Conservation (phyloP, 73 alveolate genomes). For the Tetrahymena elliotti region DNA sequence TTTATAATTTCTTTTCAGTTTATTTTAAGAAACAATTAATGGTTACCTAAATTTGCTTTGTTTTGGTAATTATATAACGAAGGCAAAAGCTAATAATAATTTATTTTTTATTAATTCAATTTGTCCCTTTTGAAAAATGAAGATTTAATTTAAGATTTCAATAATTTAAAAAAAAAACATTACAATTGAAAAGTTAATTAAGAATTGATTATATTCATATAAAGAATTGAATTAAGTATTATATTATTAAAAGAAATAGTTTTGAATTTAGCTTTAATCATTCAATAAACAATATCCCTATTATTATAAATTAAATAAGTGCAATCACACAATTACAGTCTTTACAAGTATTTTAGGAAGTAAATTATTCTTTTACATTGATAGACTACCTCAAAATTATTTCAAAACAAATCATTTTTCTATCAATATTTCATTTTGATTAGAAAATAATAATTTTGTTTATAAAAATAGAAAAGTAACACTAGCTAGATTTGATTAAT, state of each 20-base stretch:
- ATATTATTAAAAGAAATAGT: background rate
- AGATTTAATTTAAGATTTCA: background rate
- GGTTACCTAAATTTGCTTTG: background rate
- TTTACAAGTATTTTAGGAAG: background rate
- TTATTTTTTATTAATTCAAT: background rate
- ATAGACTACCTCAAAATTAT: too few relatives aligned
- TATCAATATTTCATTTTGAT: background rate
- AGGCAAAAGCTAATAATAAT: background rate
- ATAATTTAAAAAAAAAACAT: background rate
- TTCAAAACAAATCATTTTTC: too few relatives aligned
- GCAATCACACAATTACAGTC: background rate
- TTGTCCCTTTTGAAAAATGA: background rate
- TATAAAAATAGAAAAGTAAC: background rate
- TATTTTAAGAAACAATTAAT: too few relatives aligned
- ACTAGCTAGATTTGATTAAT: background rate
- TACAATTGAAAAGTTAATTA: background rate
- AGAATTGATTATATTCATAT: background rate
- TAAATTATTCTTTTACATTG: background rate
- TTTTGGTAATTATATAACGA: too few relatives aligned
- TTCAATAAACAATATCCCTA: background rate
- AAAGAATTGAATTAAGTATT: background rate
- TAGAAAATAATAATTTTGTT: too few relatives aligned
- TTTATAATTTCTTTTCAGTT: background rate
- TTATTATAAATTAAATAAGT: background rate
- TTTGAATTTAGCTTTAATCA: background rate